Evolutionary conservation across 163 green algal species (phyloP), one percentile per base, ranked within the genome.

Genomic region (Prototheca cutis): DNA sequence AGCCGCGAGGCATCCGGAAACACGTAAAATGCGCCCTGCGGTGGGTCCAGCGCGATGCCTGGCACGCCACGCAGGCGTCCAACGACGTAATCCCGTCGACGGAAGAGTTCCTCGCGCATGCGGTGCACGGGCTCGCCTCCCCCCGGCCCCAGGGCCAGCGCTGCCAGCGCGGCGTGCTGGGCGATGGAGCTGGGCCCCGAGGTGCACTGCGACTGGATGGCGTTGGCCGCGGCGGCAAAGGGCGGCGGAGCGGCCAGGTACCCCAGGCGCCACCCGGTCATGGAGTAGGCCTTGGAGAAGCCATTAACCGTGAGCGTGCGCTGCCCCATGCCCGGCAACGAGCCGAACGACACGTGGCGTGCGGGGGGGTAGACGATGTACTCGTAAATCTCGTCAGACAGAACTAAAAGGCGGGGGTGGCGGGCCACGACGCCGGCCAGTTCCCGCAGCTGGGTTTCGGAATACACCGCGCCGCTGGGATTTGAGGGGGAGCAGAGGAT

Each of bases 381-480:
- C 71, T 99, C 93, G 70, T 99, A 99, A 72, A 99, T 99, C 73
- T 97, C 90, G 58, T 98, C 91, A 15, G 67, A 83, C 19, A 96
- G 63, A 27, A 99, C 92, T 60, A 98, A 72, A 61, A 97, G 78
- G 2, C 89, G 84, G 0, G 89, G 89, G 75, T 99, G 93, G 1
- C 63, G 13, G 0, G 58, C 60, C 8, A 98, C 83, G 2, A 98
- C 82, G 0, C 79, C 69, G 4, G 92, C 89, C 32, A 99, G 59
- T 2, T 78, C 83, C 57, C 87, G 61, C 39, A 98, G 77, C 58
- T 76, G 53, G 54, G 81, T 71, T 53, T 62, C 66, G 18, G 73
- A 65, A 73, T 96, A 97, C 18, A 97, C 89, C 3, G 83, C 75
- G 4, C 91, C 91, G 6, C 84, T 91, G 33, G 93, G 93, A 73